Percentiles rank a stretch among this genome's conserved stretches.
phyloP scores from a whole-genome alignment of 108 stramenopile genomes.

The Stephanodiscus triporus region DNA sequence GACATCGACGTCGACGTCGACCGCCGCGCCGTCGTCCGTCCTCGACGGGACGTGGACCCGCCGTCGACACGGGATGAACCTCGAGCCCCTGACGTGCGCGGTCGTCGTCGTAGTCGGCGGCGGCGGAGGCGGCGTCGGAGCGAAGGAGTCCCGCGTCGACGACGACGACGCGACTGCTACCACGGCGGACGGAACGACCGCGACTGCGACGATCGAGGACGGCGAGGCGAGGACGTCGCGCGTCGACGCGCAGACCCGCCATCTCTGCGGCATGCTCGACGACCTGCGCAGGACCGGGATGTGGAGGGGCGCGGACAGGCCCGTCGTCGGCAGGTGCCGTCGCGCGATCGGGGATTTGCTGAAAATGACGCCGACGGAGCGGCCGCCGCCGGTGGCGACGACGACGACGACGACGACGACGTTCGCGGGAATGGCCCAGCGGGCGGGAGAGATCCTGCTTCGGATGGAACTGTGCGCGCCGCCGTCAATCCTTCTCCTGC shows the following conservation, averaged over 20 bases:
- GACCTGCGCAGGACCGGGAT: conserved; percentile 34
- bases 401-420: neutral
- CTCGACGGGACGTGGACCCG: conserved; percentile 24
- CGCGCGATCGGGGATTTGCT: conserved; percentile 39
- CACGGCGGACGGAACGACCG: no score
- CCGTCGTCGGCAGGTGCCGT: conserved; percentile 36
- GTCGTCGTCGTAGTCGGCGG: neutral
- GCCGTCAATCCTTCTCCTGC: neutral
- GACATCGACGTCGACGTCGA: neutral
- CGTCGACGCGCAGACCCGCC: conserved; percentile 39
- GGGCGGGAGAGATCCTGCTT: conserved; percentile 34
- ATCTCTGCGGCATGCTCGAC: conserved; percentile 34
- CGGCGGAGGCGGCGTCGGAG: no score
- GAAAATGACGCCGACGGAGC: conserved; percentile 23
- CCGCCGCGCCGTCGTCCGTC: neutral
- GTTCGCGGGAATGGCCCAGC: conserved; percentile 30
- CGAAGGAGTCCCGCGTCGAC: no score
- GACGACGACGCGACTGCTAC: no score
- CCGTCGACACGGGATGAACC: conserved; percentile 46
- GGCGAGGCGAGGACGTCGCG: conserved; percentile 8
- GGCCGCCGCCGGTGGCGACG: no score
- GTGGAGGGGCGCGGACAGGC: conserved; percentile 28
- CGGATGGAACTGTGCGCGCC: conserved; percentile 43
- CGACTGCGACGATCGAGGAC: neutral
- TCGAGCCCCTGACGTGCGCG: conserved; percentile 21